phyloP scores from a whole-genome alignment of 345 rosid species.

The Anastatica hierochuntica region DNA sequence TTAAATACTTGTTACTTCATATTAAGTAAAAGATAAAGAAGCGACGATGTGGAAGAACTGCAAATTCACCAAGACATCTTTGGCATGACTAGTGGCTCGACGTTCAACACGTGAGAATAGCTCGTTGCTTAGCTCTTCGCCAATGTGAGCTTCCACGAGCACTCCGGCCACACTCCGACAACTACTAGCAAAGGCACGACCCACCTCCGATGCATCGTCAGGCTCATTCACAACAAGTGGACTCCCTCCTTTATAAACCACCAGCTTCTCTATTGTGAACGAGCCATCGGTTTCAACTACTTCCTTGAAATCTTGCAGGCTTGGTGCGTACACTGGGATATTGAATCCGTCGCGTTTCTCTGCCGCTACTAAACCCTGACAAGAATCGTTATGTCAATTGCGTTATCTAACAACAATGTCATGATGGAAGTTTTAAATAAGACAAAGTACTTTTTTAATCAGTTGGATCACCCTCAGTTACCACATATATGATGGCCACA shows the following conservation, averaged over 20 bases:
- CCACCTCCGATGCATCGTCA: conserved; percentile 53
- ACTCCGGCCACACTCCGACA: conserved; percentile 86
- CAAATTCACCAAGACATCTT: conserved; percentile 62
- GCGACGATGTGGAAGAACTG: conserved; percentile 86
- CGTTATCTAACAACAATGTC: too few species aligned
- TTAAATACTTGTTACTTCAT: neutral
- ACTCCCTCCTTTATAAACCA: conserved; percentile 87
- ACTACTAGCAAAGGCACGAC: conserved; percentile 61
- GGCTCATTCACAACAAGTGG: conserved; percentile 80
- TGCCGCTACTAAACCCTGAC: conserved; percentile 49
- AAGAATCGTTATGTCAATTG: neutral
- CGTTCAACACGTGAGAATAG: conserved; percentile 50
- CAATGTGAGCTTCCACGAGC: conserved; percentile 86
- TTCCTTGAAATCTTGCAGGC: conserved; percentile 72
- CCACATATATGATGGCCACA: too few species aligned
- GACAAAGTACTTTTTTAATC: too few species aligned
- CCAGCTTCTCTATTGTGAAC: conserved; percentile 58
- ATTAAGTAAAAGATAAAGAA: conserved; percentile 49
- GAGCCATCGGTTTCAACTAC: conserved; percentile 78
- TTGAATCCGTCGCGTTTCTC: conserved; percentile 84
- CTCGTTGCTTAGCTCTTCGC: conserved; percentile 64
- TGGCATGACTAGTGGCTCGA: conserved; percentile 59
- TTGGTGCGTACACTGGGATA: conserved; percentile 89
- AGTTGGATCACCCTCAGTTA: too few species aligned
- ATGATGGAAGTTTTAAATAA: too few species aligned